Percentiles rank a stretch among this genome's conserved stretches.
These are phyloP conservation scores for Aureobasidium zeae DNA, from an alignment of 2,329 filamentous ascomycete genomes.

Conservation along the genomic window DNA sequence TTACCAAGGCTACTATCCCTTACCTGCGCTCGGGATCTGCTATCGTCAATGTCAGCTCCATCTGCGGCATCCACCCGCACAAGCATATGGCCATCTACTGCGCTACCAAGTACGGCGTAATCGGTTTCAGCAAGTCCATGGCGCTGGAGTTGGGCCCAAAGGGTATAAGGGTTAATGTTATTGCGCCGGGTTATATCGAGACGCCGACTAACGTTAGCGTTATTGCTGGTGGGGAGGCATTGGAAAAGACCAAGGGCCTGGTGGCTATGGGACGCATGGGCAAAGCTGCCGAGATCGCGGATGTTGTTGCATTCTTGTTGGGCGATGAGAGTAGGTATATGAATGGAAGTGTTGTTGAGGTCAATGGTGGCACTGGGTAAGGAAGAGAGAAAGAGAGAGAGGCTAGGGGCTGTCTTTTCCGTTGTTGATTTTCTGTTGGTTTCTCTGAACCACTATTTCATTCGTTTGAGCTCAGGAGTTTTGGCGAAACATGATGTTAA, in stretches of 20 bases:
- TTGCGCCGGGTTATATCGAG: constrained; percentile 37
- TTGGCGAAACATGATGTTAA: no score
- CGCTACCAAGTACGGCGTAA: constrained; percentile 35
- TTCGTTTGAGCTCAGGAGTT: no score
- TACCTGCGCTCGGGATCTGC: constrained; percentile 29
- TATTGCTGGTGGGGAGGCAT: constrained; percentile 38
- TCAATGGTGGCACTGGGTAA: constrained; percentile 34
- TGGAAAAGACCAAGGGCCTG: constrained; percentile 32
- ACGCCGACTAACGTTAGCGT: constrained; percentile 43
- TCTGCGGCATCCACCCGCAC: constrained; percentile 30
- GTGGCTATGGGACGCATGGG: constrained; percentile 37
- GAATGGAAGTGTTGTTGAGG: constrained; percentile 40
- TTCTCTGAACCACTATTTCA: no score
- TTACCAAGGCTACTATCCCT: constrained; percentile 33
- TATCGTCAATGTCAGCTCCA: constrained; percentile 37
- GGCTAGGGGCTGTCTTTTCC: no score
- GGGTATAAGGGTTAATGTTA: constrained; percentile 32
- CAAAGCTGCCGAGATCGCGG: constrained; percentile 39
- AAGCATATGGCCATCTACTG: constrained; percentile 36
- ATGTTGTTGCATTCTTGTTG: constrained; percentile 44
- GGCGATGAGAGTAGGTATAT: constrained; percentile 38
- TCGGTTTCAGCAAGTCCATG: constrained; percentile 39
- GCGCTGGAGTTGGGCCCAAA: constrained; percentile 31
- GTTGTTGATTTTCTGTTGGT: no score
- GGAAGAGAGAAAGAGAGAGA: no score